Base-by-base conservation (phyloP, 345 rosid species). In the Populus deltoides region DNA sequence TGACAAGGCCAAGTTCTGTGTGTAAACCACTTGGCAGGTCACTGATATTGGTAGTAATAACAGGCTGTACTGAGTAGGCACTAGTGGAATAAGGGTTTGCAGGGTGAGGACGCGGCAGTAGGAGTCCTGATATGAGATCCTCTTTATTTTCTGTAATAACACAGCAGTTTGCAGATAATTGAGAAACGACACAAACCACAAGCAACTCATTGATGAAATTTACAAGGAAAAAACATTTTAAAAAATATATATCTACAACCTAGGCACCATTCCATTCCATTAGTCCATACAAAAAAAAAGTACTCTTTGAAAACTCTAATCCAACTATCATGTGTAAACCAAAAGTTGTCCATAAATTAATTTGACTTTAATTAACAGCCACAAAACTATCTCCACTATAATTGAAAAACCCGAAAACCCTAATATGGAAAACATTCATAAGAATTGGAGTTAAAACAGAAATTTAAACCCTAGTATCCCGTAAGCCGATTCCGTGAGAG, bases 121-220 rank as follows among this genome's bases (percentile, higher is more conserved):
- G 79, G 71, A 90, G 84, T 74, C 83, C 92, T 8, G 90, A 85
- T 83, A 93, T 90, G 78, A 93, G 86, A 84, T 91, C 96, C 80
- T 92, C 97, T 79, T 86, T 88, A 68, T 80, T 90, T 78, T 85
- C 99, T 93, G 93, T 73, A 83, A 75, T 45, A 16, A 68, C 12
- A 79, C 38, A 39, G 41, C 74, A 74, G 22, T 35, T 71, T 61
- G 16, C 16, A 39, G 33, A 29, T 16, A 59, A 59, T 61, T 45
- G 35, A 39, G 71, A 17, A 31, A 12, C 3, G 12, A 36, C 20
- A 61, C 13, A 18, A 11, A 38, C 45, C 15, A 45, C 7, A 43
- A 49, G n/a, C 31, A 39, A 33, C 13, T n/a, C 29, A 36, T 13
- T 20, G 4, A 33, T 47, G 17, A 47, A 47, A 47, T 47, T 15